Evolutionary conservation across 2,329 filamentous ascomycete species (phyloP), one percentile per base, ranked within the genome.

Genomic region (Huntiella bhutanensis): DNA sequence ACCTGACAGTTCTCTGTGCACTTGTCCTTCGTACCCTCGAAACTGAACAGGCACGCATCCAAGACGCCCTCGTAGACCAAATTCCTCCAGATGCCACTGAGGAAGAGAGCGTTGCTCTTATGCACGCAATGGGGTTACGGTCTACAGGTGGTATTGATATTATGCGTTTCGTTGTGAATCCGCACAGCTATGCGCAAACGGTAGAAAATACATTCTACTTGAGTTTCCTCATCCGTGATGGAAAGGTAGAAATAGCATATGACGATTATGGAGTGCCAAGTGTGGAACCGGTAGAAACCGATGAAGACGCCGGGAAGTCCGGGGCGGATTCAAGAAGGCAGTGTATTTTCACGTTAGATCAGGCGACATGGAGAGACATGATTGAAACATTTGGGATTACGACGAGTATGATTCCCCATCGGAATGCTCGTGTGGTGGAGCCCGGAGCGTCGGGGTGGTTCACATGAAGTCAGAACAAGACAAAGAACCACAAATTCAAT

Each of bases 141-240:
- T 67, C 70, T 13, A 76, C 77, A 2, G 78, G 77, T 1, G 82
- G 83, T 12, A 73, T 94, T 3, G 76, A 82, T 43, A 63, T 95
- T 10, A 80, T 95, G 59, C 77, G 81, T 45, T 96, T 95, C 54
- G 83, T 86, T 36, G 73, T 96, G 52, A 94, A 98, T 54, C 91
- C 91, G 0, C 66, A 66, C 35, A 93, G 85, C 1, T 98, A 96
- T 55, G 84, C 84, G 0, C 91, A 98, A 61, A 94, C 86, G 0
- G 78, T 98, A 5, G 91, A 98, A 59, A 98, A 98, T 55, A 68
- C 98, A 55, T 98, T 98, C 61, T 96, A 96, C 59, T 75, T 94
- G 54, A 92, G 84, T 58, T 98, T 98, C 57, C 64, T 98, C 51
- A 85, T 96, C 50, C 77, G 83, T 49, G 91, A 98, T 61, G 86